Percentiles rank a stretch among this genome's conserved stretches.
These are phyloP conservation scores for Podospora didyma DNA, from an alignment of 495 filamentous ascomycete species.

Conservation along the genomic window DNA sequence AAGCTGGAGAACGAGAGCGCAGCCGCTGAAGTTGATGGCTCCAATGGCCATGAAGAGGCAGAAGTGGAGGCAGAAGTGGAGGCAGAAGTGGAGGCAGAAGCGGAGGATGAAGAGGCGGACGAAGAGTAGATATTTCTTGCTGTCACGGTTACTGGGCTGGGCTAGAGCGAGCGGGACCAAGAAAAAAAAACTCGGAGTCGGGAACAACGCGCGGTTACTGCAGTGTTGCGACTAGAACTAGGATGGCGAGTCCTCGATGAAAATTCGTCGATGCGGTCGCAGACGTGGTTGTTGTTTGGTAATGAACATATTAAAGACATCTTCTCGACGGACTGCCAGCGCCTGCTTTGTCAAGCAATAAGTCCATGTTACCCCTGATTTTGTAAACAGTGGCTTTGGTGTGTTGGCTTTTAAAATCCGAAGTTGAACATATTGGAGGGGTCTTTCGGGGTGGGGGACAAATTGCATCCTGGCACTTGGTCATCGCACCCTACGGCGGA, in stretches of 20 bases:
- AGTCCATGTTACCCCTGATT: too few relatives aligned
- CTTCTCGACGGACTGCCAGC: too few relatives aligned
- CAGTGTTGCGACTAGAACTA: too few relatives aligned
- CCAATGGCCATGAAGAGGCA: slow-evolving; percentile 11
- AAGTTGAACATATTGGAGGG: too few relatives aligned
- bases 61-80: background rate
- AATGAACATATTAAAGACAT: background rate
- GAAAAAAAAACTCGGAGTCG: background rate
- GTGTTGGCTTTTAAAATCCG: too few relatives aligned
- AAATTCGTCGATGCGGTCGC: background rate
- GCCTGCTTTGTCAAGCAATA: too few relatives aligned
- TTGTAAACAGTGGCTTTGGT: too few relatives aligned
- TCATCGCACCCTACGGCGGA: too few relatives aligned
- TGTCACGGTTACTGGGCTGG: slow-evolving; percentile 1
- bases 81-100: background rate
- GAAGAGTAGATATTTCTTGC: background rate
- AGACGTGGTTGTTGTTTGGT: background rate
- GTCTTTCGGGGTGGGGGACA: too few relatives aligned
- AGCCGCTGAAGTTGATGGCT: slow-evolving; percentile 21
- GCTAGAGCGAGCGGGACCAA: background rate
- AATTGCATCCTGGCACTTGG: too few relatives aligned
- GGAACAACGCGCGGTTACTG: too few relatives aligned
- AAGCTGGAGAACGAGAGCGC: slow-evolving; percentile 68
- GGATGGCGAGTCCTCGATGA: background rate
- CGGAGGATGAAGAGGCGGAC: background rate